Evolutionary conservation across 73 alveolate genomes (phyloP), one percentile per base, ranked within the genome.

Genomic region (Chromera velia): DNA sequence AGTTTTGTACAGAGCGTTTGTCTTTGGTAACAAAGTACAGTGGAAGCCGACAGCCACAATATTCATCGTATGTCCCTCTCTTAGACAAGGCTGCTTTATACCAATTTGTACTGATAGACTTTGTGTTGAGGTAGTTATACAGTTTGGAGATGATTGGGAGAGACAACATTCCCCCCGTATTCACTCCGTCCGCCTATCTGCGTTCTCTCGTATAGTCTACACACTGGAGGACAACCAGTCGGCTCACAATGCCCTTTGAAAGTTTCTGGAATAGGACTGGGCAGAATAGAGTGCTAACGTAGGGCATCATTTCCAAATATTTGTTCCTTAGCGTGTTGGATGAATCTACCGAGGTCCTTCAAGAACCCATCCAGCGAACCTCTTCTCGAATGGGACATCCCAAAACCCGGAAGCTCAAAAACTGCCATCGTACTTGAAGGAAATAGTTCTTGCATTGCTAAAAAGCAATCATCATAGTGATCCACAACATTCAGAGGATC

Each of bases 61-160:
- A 66, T 34, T 66, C 73, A 6, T n/a, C 45, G 45, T 66, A 66
- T 24, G 45, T 66, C 26, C 73, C 73, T 18, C 73, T 33, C 22
- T 66, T 66, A 9, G 73, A 34, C n/a, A 66, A 66, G 0, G 73
- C 30, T 24, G 73, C 73, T n/a, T 27, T 66, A 34, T 66, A 66
- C 73, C 73, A 66, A 13, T 66, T 66, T 33, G 73, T 34, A 28
- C 73, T 66, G 73, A 66, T 66, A 10, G 73, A 33, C 73, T 66
- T 66, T n/a, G 73, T 34, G 30, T 66, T 66, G 28, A 66, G 73
- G 73, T 66, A 66, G 73, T 66, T 66, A n/a, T 66, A 66, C 73
- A 66, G 34, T 9, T 34, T 33, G 40, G 73, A 33, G 45, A 66
- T 18, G 45, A n/a, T 28, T 17, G 73, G 73, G 24, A 66, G 73